phyloP scores from a whole-genome alignment of 768 basidiomycete genomes.

The Tephrocybe sp. region DNA sequence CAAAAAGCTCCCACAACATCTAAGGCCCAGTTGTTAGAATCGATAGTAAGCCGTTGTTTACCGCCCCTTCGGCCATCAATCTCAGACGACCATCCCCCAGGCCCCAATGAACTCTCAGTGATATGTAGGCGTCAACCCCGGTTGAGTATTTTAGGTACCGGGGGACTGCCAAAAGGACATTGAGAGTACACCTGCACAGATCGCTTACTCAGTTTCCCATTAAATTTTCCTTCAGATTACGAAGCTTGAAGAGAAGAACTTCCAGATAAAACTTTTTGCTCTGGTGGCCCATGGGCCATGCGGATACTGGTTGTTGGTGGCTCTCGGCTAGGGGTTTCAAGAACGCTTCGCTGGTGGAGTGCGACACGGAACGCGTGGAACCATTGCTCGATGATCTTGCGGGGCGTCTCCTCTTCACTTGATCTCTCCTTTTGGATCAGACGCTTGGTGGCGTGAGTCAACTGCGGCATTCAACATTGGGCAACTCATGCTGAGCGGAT shows the following conservation, averaged over 20 bases:
- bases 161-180: constrained; percentile 53
- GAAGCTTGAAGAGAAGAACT: constrained; percentile 15
- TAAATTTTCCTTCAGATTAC: constrained; percentile 11
- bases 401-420: constrained; percentile 9
- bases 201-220: neutral
- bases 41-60: constrained; percentile 23
- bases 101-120: constrained; percentile 53
- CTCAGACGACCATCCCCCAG: neutral
- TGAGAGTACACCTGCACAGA: constrained; percentile 35
- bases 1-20: constrained; percentile 30
- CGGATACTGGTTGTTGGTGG: constrained; percentile 30
- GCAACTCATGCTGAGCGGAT: constrained; percentile 11
- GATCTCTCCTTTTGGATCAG: constrained; percentile 34
- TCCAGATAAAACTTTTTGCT: constrained; percentile 14
- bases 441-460: constrained; percentile 35
- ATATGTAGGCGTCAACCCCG: constrained; percentile 35
- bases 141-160: constrained; percentile 42
- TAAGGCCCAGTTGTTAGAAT: constrained; percentile 37
- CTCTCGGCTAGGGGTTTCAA: constrained; percentile 45
- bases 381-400: constrained; percentile 31
- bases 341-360: constrained; percentile 36
- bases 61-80: neutral
- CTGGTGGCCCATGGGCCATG: constrained; percentile 12
- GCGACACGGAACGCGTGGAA: constrained; percentile 29
- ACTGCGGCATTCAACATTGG: neutral